Base-by-base conservation (phyloP, 305 asterid species). In the Euphrasia arctica region DNA sequence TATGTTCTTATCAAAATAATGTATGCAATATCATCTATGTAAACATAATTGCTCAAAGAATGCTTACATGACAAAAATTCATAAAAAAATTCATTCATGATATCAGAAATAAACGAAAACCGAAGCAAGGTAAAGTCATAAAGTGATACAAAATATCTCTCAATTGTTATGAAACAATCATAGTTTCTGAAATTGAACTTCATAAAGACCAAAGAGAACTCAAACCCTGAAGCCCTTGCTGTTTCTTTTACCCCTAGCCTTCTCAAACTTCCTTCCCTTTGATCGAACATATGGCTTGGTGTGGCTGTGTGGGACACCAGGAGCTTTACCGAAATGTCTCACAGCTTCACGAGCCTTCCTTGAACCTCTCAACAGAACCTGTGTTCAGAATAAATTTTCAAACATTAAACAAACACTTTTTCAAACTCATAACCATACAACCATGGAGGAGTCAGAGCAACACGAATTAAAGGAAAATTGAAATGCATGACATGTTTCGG, bases 291-390 rank as follows among this genome's bases (percentile, higher is more conserved):
- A 89, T 4, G 95, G 97, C 82, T 89, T 89, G 58, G 94, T 85
- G 73, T 87, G 95, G 75, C 97, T 89, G 85, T 85, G 87, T 0
- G 97, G 95, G 28, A 89, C 97, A 75, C 95, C 97, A 47, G 97
- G 97, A 52, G 97, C 97, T 13, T 87, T 90, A 41, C 97, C 97
- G 68, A 90, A 90, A 82, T 90, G 97, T 72, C 75, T 90, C 71
- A 87, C 95, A 3, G 95, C 95, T 70, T 90, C 97, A 54, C 97
- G 88, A 1, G 97, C 83, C 73, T 87, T 90, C 58, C 82, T 66
- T 2, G 95, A 82, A 8, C 97, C 95, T 69, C 97, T 77, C 67
- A 90, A 81, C 4, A 90, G 91, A 0, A 90, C 92, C 97, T 90
- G 82, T 60, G 11, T 39, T 0, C 43, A 39, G 11, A 9, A 39